These are phyloP conservation scores for Protomyces lactucae-debilis DNA, from an alignment of 1,139 yeast genomes.

Conservation along the genomic window DNA sequence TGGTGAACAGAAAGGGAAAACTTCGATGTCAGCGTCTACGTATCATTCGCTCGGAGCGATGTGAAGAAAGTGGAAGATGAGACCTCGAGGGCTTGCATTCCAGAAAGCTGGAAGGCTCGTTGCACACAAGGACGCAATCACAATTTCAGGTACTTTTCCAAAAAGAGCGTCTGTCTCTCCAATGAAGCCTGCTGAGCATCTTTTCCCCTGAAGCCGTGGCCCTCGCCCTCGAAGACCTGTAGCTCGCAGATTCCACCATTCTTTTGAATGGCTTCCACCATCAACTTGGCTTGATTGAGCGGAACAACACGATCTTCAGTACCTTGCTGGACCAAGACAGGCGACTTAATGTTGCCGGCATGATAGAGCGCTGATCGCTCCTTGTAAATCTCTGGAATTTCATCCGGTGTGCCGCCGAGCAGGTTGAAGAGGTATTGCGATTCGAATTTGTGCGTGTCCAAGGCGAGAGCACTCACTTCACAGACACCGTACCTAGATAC, in stretches of 20 bases:
- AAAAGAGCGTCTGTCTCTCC: conserved; percentile 7
- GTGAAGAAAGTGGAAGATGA: too few species aligned
- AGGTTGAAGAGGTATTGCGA: conserved; percentile 20
- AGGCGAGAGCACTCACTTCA: conserved; percentile 11
- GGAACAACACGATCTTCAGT: conserved; percentile 24
- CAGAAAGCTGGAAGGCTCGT: too few species aligned
- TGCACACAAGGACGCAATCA: neutral
- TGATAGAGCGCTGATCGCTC: conserved; percentile 14
- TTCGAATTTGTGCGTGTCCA: conserved; percentile 25
- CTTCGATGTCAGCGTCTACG: too few species aligned
- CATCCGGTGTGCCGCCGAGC: conserved; percentile 25
- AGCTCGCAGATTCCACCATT: conserved; percentile 15
- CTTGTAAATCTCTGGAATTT: conserved; percentile 8
- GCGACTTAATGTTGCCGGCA: conserved; percentile 14
- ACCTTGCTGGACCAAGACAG: conserved; percentile 19
- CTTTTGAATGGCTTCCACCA: conserved; percentile 15
- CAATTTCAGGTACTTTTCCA: conserved; percentile 9
- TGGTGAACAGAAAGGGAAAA: too few species aligned
- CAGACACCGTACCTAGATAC: conserved; percentile 10
- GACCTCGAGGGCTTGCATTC: too few species aligned
- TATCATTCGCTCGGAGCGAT: too few species aligned
- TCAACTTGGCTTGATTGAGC: conserved; percentile 10
- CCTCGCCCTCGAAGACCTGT: conserved; percentile 19
- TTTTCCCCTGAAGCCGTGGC: conserved; percentile 20
- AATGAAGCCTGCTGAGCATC: conserved; percentile 12